Base-by-base conservation (phyloP, 805 yeast genomes). In the Starmerella cellae region DNA sequence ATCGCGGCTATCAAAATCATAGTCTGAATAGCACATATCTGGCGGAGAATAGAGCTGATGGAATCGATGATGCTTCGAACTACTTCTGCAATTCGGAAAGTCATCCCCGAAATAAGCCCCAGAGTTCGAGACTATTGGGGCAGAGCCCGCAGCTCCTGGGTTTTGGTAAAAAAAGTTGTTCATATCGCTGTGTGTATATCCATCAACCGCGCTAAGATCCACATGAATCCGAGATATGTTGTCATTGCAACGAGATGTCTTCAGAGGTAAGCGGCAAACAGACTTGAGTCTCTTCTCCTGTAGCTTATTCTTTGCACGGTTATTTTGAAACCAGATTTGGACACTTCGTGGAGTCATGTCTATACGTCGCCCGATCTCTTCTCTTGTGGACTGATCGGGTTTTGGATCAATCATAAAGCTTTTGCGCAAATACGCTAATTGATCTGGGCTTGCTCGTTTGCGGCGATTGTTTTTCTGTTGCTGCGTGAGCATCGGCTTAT, bases 311-410 rank as follows among this genome's bases (percentile, higher is more conserved):
- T 57, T 57, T 4, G 60, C 60, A 46, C 95, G 65, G 53, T 88
- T 67, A 56, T 85, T 85, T 58, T 85, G 96, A 55, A 85, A 85
- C 95, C 95, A 85, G 34, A 85, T 85, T 42, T 94, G 69, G 2
- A 85, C 94, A 13, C 87, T 82, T 48, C 91, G 72, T 53, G 85
- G 95, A 13, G 85, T 74, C 83, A 85, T 78, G 17, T 79, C 81
- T 1, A 93, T 81, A 46, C 69, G 69, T 2, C 70, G 74, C 31
- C 91, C 75, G 30, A 85, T 75, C 24, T 68, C 71, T 54, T 50
- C 53, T 5, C 55, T 43, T 1, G 39, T 21, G 1, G 23, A 16
- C 16, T 49, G 51, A 34, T 52, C 77, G 0, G 95, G 95, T 51
- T 79, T 82, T 24, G 82, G 79, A 51, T 82, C 82, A 39, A 63